phyloP scores from a whole-genome alignment of 75 land plant genomes.

The Pinus taeda region DNA sequence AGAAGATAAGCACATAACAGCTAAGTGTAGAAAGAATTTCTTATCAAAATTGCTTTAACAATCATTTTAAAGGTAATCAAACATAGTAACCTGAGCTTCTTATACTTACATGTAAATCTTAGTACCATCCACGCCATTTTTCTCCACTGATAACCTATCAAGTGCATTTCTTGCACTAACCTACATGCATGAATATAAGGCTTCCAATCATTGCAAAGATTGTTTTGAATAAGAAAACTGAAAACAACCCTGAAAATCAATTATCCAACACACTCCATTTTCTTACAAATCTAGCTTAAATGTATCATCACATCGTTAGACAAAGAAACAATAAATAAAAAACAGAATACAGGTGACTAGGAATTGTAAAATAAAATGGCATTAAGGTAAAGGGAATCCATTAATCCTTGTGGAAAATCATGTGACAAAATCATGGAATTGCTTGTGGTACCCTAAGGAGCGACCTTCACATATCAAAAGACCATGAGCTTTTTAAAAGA shows the following conservation, averaged over 20 bases:
- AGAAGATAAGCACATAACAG: neutral
- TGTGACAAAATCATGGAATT: too few species aligned
- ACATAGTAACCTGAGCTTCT: neutral
- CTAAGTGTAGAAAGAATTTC: too few species aligned
- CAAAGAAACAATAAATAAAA: too few species aligned
- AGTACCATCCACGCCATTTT: constrained; percentile 82
- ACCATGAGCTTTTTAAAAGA: too few species aligned
- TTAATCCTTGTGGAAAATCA: too few species aligned
- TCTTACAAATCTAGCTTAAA: too few species aligned
- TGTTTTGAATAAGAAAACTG: neutral
- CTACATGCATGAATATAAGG: constrained; percentile 24
- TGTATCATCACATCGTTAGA: too few species aligned
- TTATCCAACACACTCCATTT: neutral
- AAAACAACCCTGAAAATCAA: neutral
- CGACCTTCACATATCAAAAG: too few species aligned
- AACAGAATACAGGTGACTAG: too few species aligned
- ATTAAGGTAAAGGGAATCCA: too few species aligned
- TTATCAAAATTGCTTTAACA: neutral
- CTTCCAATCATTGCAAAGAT: neutral
- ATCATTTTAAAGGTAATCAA: neutral
- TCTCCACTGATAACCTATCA: constrained; percentile 45
- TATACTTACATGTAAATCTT: constrained; percentile 73
- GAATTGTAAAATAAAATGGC: too few species aligned
- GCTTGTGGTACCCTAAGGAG: too few species aligned
- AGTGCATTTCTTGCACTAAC: constrained; percentile 71